Percentiles rank a stretch among this genome's conserved stretches.
These are phyloP conservation scores for Annulohypoxylon bovei DNA, from an alignment of 495 filamentous ascomycete genomes.

Conservation along the genomic window DNA sequence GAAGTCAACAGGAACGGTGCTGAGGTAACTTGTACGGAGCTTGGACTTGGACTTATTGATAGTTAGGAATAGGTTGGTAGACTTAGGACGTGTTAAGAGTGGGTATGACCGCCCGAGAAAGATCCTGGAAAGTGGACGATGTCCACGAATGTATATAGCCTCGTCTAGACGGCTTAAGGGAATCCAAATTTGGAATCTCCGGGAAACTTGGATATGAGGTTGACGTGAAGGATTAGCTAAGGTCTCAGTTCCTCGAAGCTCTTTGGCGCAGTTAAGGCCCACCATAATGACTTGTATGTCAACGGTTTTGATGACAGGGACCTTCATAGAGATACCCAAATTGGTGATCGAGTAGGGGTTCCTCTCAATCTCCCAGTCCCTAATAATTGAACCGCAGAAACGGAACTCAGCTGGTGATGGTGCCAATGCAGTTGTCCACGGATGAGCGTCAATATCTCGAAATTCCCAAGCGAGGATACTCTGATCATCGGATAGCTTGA, in stretches of 20 bases:
- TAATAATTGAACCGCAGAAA: conserved; percentile 34
- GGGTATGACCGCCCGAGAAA: conserved; percentile 10
- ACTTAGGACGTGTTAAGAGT: neutral
- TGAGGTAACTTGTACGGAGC: too few relatives aligned
- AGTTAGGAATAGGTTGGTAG: conserved; percentile 6
- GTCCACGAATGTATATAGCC: neutral
- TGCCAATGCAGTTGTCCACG: conserved; percentile 29
- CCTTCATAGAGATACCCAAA: conserved; percentile 28
- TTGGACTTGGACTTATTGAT: neutral
- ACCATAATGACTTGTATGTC: conserved; percentile 15
- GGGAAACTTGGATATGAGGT: neutral
- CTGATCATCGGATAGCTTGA: conserved; percentile 44
- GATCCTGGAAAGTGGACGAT: conserved; percentile 10
- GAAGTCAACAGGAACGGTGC: too few relatives aligned
- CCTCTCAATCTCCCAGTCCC: neutral
- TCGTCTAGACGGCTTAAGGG: neutral
- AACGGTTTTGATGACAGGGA: neutral
- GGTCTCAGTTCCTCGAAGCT: conserved; percentile 18
- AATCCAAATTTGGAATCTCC: conserved; percentile 31
- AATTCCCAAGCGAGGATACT: conserved; percentile 47
- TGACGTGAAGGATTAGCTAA: neutral
- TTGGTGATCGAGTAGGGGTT: conserved; percentile 39
- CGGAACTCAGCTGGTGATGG: conserved; percentile 29
- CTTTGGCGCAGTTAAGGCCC: conserved; percentile 32
- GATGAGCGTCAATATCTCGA: neutral